Evolutionary conservation across 257 asterid species (phyloP), one percentile per base, ranked within the genome.

Genomic region (Nicotiana attenuata): DNA sequence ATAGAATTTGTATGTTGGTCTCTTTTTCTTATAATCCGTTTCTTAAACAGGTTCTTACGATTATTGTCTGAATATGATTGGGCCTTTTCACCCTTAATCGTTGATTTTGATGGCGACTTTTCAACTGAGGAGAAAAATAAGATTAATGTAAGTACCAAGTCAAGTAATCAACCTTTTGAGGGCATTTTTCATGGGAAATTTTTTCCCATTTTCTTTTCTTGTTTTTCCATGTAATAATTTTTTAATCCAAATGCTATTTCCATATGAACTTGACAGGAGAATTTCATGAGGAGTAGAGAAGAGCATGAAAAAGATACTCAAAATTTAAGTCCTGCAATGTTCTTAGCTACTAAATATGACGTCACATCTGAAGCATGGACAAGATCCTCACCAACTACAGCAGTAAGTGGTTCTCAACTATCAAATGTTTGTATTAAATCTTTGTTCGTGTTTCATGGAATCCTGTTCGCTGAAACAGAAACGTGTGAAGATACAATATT

Each of bases 331-430:
- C 94, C 98, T 71, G 92, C 94, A 53, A 94, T 96, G 98, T 94
- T 87, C 81, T 75, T 94, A 86, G 98, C 98, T 45, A 92, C 98
- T 85, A 77, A 84, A 87, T 96, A 93, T 86, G 99, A 96, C 88
- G 86, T 87, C 83, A 82, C 88, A 82, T 96, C 99, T 81, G 97
- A 92, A 86, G 92, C 98, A 20, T 96, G 98, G 98, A 96, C 98
- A 76, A 65, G 83, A 67, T 89, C 87, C 50, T 89, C 97, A 55
- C 99, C 98, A 17, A 88, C 93, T 19, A 82, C 88, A 65, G 83
- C 88, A 73, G 99, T 96, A 83, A 92, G 98, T 92, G 55, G 69
- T 82, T 86, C 73, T 64, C 47, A 24, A 63, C 19, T 6, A 14
- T 60, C 20, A 2, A 15, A n/a, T 10, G 2, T 9, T 24, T 7